Evolutionary conservation across 345 rosid genomes (phyloP).

Genomic region (Anastatica hierochuntica): DNA sequence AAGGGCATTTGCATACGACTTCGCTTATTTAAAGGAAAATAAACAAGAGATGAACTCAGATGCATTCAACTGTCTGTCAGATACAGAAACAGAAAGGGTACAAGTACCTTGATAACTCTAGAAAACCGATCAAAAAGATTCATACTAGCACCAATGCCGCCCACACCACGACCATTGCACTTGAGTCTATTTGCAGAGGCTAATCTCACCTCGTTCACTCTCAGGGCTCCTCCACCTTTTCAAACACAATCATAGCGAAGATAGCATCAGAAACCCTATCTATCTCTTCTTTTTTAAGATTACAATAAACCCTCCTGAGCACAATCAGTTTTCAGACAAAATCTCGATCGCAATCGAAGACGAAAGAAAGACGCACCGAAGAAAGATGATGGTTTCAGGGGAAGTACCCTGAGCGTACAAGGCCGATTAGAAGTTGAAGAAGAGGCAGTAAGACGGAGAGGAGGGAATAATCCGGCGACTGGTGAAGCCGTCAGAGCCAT

Average conservation of each 20-base stretch:
- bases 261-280: background rate
- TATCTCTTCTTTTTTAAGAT: background rate
- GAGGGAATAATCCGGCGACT: slow-evolving; percentile 28
- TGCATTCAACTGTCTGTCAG: background rate
- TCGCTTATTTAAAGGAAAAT: slow-evolving; percentile 7
- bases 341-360: too few relatives aligned
- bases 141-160: too few relatives aligned
- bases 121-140: slow-evolving; percentile 67
- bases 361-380: too few relatives aligned
- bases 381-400: slow-evolving; percentile 34
- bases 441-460: slow-evolving; percentile 21
- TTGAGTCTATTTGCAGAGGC: slow-evolving; percentile 29
- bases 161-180: slow-evolving; percentile 41
- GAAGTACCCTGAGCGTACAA: slow-evolving; percentile 10
- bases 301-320: too few relatives aligned
- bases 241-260: background rate
- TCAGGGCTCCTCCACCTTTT: slow-evolving; percentile 23
- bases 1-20: slow-evolving; percentile 71
- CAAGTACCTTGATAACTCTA: slow-evolving; percentile 57
- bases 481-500: slow-evolving; percentile 42
- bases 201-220: slow-evolving; percentile 30
- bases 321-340: too few relatives aligned
- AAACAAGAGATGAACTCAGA: slow-evolving; percentile 4
- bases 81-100: background rate
- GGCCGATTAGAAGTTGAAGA: slow-evolving; percentile 20